Evolutionary conservation across 1,139 yeast species (phyloP).

Genomic region (Scheffersomyces quercinus): DNA sequence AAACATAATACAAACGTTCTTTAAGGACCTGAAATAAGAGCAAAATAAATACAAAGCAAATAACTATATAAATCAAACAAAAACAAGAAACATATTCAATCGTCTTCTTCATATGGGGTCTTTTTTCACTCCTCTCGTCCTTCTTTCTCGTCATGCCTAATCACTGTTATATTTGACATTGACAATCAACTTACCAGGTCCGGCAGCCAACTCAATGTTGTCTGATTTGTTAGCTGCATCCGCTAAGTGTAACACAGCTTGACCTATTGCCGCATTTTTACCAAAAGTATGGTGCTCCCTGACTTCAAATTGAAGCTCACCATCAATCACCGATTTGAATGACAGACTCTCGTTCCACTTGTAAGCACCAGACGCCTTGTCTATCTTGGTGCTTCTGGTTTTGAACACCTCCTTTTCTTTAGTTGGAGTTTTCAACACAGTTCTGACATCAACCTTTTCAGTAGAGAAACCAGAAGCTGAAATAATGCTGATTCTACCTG

Average conservation of each 20-base stretch:
- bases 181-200: constrained; percentile 31
- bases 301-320: constrained; percentile 58
- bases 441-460: constrained; percentile 45
- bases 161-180: constrained; percentile 26
- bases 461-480: constrained; percentile 32
- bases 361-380: constrained; percentile 41
- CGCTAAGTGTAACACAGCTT: constrained; percentile 43
- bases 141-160: not conserved
- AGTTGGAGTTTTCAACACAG: constrained; percentile 49
- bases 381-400: constrained; percentile 60
- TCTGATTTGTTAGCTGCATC: constrained; percentile 38
- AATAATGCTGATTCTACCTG: constrained; percentile 57
- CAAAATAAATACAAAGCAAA: too few relatives aligned
- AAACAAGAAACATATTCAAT: not conserved
- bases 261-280: constrained; percentile 65
- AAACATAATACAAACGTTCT: too few relatives aligned
- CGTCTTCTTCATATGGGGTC: not conserved
- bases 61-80: not conserved
- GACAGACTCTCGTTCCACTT: constrained; percentile 67
- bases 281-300: constrained; percentile 76
- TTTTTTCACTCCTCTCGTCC: not conserved
- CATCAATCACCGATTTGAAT: constrained; percentile 66
- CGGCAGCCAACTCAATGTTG: constrained; percentile 26
- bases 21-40: too few relatives aligned
- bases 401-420: constrained; percentile 62